phyloP scores from a whole-genome alignment of 805 yeast species.

The Yarrowia sp. region DNA sequence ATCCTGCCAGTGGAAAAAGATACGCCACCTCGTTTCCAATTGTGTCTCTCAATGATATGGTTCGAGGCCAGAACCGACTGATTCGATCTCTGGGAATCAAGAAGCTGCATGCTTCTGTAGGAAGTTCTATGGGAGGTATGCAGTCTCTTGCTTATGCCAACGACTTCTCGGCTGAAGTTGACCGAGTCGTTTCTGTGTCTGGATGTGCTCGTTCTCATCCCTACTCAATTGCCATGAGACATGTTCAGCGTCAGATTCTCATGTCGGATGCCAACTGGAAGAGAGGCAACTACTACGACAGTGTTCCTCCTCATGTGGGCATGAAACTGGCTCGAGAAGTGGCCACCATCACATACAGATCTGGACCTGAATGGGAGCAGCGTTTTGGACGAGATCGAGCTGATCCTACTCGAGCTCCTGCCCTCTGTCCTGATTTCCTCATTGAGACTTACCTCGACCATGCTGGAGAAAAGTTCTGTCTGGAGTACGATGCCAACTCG shows the following conservation, averaged over 20 bases:
- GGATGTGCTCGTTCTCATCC: slow-evolving; percentile 96
- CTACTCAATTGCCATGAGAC: slow-evolving; percentile 88
- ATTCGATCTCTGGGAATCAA: slow-evolving; percentile 59
- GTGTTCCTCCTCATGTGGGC: slow-evolving; percentile 86
- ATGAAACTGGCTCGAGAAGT: slow-evolving; percentile 93
- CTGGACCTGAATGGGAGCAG: slow-evolving; percentile 97
- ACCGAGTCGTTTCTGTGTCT: slow-evolving; percentile 71
- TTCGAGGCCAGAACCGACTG: slow-evolving; percentile 76
- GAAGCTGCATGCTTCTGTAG: slow-evolving; percentile 74
- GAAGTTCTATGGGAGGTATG: slow-evolving; percentile 99
- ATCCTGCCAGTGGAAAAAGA: slow-evolving; percentile 62
- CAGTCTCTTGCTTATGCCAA: slow-evolving; percentile 84
- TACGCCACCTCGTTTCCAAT: slow-evolving; percentile 90
- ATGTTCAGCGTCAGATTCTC: slow-evolving; percentile 85
- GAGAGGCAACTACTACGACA: slow-evolving; percentile 78
- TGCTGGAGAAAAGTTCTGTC: slow-evolving; percentile 89
- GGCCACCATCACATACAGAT: slow-evolving; percentile 89
- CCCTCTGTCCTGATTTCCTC: slow-evolving; percentile 87
- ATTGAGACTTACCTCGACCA: slow-evolving; percentile 93
- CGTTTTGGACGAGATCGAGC: slow-evolving; percentile 87
- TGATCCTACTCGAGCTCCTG: slow-evolving; percentile 74
- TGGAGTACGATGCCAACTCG: slow-evolving; percentile 89
- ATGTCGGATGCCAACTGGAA: slow-evolving; percentile 97
- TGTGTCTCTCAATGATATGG: slow-evolving; percentile 83
- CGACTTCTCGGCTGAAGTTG: slow-evolving; percentile 76